phyloP scores from a whole-genome alignment of 179 eudicot genomes.

The Actinidia chinensis region DNA sequence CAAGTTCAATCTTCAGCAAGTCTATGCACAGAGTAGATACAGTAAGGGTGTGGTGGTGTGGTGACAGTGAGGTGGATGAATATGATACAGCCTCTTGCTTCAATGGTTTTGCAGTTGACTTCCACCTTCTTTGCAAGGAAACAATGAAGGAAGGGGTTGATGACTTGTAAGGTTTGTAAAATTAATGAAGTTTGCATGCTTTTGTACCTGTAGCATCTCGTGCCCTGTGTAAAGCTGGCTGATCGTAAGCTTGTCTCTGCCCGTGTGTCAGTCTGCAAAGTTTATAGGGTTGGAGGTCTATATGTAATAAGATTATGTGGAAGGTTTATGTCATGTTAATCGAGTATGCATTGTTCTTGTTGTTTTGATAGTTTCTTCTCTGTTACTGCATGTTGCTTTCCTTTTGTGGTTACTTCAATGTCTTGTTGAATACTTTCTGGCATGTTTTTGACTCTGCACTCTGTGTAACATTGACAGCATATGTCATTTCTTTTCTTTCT shows the following conservation, averaged over 20 bases:
- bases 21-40: constrained; percentile 52
- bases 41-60: constrained; percentile 71
- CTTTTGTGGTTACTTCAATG: not conserved
- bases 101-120: constrained; percentile 48
- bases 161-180: constrained; percentile 60
- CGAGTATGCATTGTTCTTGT: constrained; percentile 10
- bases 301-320: constrained; percentile 35
- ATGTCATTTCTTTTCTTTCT: not conserved
- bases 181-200: constrained; percentile 54
- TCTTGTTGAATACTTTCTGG: too few relatives aligned
- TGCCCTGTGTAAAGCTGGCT: constrained; percentile 58
- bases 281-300: constrained; percentile 51
- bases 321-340: constrained; percentile 16
- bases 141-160: constrained; percentile 32
- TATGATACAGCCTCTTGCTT: constrained; percentile 68
- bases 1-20: constrained; percentile 50
- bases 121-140: constrained; percentile 48
- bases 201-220: constrained; percentile 72
- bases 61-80: constrained; percentile 59
- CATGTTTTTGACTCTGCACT: not conserved
- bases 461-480: not conserved
- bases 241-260: constrained; percentile 57
- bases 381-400: not conserved
- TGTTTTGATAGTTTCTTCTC: not conserved
- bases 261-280: constrained; percentile 55